A percentile compares a stretch with the other conserved stretches of the same genome.
phyloP scores from a whole-genome alignment of 768 basidiomycete species.

The Tylopilus rubrobrunneus region DNA sequence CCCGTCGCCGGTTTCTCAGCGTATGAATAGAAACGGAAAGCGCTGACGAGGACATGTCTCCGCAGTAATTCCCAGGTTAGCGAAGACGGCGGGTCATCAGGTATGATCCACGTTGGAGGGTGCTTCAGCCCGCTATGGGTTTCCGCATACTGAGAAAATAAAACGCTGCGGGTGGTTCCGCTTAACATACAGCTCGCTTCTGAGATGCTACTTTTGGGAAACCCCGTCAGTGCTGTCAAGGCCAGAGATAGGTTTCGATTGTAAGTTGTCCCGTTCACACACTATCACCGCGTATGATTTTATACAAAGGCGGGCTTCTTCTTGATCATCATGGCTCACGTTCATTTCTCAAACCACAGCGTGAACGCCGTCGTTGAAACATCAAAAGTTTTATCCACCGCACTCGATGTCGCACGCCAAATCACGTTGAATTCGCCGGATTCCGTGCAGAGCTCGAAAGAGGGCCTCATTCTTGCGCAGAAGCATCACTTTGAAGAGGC shows the following conservation, averaged over 20 bases:
- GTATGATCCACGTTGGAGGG: conserved; percentile 34
- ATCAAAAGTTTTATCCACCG: conserved; percentile 50
- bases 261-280: conserved; percentile 41
- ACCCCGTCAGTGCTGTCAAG: conserved; percentile 60
- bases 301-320: conserved; percentile 3
- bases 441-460: conserved; percentile 72
- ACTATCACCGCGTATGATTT: conserved; percentile 10
- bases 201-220: conserved; percentile 73
- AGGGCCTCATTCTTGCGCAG: conserved; percentile 57
- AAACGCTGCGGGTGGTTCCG: not conserved
- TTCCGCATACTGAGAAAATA: conserved; percentile 13
- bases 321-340: conserved; percentile 13
- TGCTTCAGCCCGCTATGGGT: conserved; percentile 5
- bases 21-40: conserved; percentile 4
- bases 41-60: conserved; percentile 12
- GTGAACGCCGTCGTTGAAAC: conserved; percentile 68
- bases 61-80: conserved; percentile 65
- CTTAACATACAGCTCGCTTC: conserved; percentile 54
- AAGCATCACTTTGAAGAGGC: conserved; percentile 50
- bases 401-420: conserved; percentile 56
- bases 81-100: conserved; percentile 69
- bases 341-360: conserved; percentile 33
- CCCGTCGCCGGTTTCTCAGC: not conserved
- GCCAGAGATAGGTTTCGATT: conserved; percentile 71
- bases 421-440: conserved; percentile 72